Base-by-base conservation (phyloP, 164 flowering plant species). In the Warburgia ugandensis region DNA sequence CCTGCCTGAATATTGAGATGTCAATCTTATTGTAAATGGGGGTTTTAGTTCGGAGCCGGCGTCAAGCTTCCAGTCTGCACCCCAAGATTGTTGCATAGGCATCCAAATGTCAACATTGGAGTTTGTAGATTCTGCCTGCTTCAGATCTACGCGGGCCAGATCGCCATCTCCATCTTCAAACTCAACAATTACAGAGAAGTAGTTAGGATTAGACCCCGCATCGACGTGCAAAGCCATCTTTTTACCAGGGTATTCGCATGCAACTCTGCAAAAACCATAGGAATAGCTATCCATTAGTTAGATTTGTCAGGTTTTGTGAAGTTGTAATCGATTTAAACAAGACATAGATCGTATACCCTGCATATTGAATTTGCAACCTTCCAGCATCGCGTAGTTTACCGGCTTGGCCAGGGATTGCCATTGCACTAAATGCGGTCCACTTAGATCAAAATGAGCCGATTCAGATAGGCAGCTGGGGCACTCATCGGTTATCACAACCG, bases 391-490 rank as follows among this genome's bases (percentile, higher is more conserved):
- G 80, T 0, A 89, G 70, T 13, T 74, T 55, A 1, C 62, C 60
- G 14, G 36, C 78, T 25, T 66, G 58, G 31, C 79, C 81, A 0
- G 84, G 59, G 0, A 22, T 55, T 0, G 89, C 92, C 89, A 86
- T 73, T 66, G 89, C 79, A 9, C 89, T 82, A 50, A 86, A 76
- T 8, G 96, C 76, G 4, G 75, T 75, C 27, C 97, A 61, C 97
- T 89, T 5, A 89, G 53, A 61, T 82, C 89, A 20, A 82, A 82
- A 63, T 79, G 90, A 22, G 49, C 70, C 0, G 77, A n/a, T 2
- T 65, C 80, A 0, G 68, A 35, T 5, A 12, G 28, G 0, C 77
- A 69, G 0, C 82, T 84, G 6, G 82, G 79, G 56, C 90, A 80
- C 17, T 47, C 42, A 28, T 83, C 90, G 0, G 79, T 78, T 27